Evolutionary conservation across 768 basidiomycete species (phyloP), one percentile per base, ranked within the genome.

Genomic region (Boletellus emodensis): DNA sequence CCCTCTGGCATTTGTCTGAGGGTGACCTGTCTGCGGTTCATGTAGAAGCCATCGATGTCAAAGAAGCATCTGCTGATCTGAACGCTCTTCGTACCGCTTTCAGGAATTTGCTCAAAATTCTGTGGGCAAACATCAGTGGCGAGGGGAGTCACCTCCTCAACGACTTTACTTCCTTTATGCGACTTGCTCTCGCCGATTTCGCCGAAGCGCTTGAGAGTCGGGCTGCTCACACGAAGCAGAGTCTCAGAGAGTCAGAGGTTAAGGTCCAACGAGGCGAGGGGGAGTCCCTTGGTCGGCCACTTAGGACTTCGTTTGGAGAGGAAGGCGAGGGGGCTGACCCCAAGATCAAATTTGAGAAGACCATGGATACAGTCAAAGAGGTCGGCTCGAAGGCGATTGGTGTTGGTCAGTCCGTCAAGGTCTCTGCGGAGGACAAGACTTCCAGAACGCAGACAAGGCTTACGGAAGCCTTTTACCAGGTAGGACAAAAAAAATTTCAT

Each of bases 161-260:
- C 46, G 86, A 88, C 63, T 77, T 87, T 57, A 72, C 82, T 6
- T 86, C 84, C 26, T 81, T 87, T 55, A 57, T 75, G 1, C 80
- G 87, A 0, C 74, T 85, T 28, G 76, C 83, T 3, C 67, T 87
- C 39, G 84, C 85, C 0, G 84, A 88, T 48, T 76, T 80, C 0
- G 84, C 85, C 1, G 84, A 84, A 45, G 65, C 76, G 15, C 51
- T 87, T 17, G 80, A 85, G 55, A 58, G 64, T 0, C 71, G 74
- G 44, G 87, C 85, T 0, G 68, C 72, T 3, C 54, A 59, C 2
- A 75, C 81, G 0, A 85, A 84, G 48, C 69, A 80, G 32, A 68
- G 65, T 15, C 66, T 89, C 3, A 72, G 84, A 14, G 65, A 74
- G 6, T 66, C 82, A 3, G 85, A 88, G 46, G 61, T 72, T 7